Percentiles rank a stretch among this genome's conserved stretches.
These are phyloP conservation scores for Pterocarpus macrocarpus DNA, from an alignment of 306 rosid species.

Conservation along the genomic window DNA sequence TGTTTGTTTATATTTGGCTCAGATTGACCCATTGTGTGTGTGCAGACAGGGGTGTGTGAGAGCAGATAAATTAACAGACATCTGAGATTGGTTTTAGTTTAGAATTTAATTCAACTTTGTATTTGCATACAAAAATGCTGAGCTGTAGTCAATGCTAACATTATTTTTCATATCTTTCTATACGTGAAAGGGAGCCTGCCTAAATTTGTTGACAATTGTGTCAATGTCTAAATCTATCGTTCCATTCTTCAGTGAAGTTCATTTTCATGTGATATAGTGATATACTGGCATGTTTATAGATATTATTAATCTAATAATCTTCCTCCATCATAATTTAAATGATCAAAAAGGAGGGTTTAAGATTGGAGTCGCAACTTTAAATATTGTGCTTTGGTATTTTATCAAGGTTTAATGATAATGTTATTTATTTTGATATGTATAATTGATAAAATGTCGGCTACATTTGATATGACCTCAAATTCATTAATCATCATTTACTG, in stretches of 20 bases:
- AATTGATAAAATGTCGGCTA: no score
- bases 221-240: neutral
- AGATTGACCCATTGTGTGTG: neutral
- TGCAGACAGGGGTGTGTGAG: neutral
- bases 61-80: slow-evolving; percentile 18
- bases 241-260: neutral
- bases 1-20: neutral
- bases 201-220: neutral
- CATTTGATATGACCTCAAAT: no score
- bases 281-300: no score
- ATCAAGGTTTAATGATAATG: no score
- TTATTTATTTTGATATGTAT: no score
- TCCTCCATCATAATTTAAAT: no score
- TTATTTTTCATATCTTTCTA: neutral
- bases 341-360: no score
- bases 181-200: neutral
- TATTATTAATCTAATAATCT: no score
- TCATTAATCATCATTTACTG: no score
- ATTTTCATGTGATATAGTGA: neutral
- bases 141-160: neutral
- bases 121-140: slow-evolving; percentile 18
- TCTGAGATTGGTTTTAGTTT: neutral
- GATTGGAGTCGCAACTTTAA: no score
- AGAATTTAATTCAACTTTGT: neutral
- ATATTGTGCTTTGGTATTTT: no score